A percentile compares a stretch with the other conserved stretches of the same genome.
These are phyloP conservation scores for Amylocarpus encephaloides DNA, from an alignment of 2,329 filamentous ascomycete species.

Conservation along the genomic window DNA sequence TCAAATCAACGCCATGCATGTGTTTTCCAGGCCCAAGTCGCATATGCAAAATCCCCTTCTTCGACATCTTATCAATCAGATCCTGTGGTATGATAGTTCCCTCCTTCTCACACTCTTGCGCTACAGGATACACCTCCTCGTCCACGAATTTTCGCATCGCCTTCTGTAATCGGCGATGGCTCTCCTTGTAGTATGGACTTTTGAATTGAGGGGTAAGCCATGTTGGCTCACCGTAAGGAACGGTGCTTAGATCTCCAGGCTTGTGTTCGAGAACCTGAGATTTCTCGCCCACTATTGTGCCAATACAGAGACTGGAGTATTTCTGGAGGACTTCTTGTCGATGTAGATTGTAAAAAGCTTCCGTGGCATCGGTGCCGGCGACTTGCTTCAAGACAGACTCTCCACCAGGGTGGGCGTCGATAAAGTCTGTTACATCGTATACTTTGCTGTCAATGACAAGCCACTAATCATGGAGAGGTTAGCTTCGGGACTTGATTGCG, in stretches of 20 bases:
- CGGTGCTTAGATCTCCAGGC: constrained; percentile 64
- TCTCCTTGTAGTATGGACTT: constrained; percentile 74
- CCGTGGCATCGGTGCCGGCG: constrained; percentile 74
- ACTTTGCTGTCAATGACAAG: constrained; percentile 82
- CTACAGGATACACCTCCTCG: constrained; percentile 64
- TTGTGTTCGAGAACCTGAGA: constrained; percentile 64
- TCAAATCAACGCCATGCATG: constrained; percentile 61
- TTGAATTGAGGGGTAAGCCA: constrained; percentile 76
- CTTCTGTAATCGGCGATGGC: constrained; percentile 60
- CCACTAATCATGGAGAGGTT: constrained; percentile 39
- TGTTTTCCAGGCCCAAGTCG: constrained; percentile 78
- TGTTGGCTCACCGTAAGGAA: constrained; percentile 79
- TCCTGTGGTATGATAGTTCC: constrained; percentile 65
- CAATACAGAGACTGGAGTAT: constrained; percentile 69
- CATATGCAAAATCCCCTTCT: constrained; percentile 70
- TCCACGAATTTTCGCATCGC: constrained; percentile 71
- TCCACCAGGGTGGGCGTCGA: constrained; percentile 76
- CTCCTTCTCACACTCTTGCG: constrained; percentile 66
- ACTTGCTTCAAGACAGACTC: constrained; percentile 73
- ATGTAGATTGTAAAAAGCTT: constrained; percentile 87
- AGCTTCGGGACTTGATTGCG: not conserved
- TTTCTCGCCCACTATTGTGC: constrained; percentile 67
- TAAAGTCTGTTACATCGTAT: constrained; percentile 80
- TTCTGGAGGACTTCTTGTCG: constrained; percentile 81
- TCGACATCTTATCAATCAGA: constrained; percentile 73